These are phyloP conservation scores for Ilyonectria sp. DNA, from an alignment of 2,329 filamentous ascomycete species.

Conservation along the genomic window DNA sequence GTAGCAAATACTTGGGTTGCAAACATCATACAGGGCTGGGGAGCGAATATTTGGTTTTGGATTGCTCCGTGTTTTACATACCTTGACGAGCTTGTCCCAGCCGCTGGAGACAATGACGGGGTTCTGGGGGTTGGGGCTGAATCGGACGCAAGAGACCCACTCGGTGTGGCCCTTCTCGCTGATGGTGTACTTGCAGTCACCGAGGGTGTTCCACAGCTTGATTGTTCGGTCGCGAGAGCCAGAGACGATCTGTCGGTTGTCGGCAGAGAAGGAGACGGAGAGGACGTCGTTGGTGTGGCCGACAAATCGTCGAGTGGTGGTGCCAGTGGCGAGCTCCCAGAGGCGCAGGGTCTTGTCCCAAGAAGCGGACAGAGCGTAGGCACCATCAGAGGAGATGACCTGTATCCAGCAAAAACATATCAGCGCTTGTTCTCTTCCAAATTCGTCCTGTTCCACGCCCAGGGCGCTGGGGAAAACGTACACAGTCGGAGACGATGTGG, in stretches of 20 bases:
- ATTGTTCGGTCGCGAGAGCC: slow-evolving; percentile 98
- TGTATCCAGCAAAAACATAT: slow-evolving; percentile 57
- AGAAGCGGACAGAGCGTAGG: slow-evolving; percentile 97
- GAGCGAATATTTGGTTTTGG: background rate
- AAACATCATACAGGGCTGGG: slow-evolving; percentile 82
- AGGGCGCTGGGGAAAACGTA: slow-evolving; percentile 69
- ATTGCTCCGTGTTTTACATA: slow-evolving; percentile 67
- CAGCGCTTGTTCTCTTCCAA: slow-evolving; percentile 37
- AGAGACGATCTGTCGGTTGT: slow-evolving; percentile 99
- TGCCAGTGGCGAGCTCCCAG: slow-evolving; percentile 98
- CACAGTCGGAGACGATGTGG: slow-evolving; percentile 99
- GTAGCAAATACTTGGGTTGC: slow-evolving; percentile 99
- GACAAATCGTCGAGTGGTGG: slow-evolving; percentile 97
- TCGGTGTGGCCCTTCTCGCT: slow-evolving; percentile 99
- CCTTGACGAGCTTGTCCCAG: slow-evolving; percentile 99
- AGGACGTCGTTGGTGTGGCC: slow-evolving; percentile 99
- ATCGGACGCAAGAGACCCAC: slow-evolving; percentile 99
- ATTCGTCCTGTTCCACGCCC: slow-evolving; percentile 4
- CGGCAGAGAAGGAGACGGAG: slow-evolving; percentile 99
- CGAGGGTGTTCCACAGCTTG: slow-evolving; percentile 99
- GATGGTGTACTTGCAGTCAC: slow-evolving; percentile 99
- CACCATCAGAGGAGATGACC: slow-evolving; percentile 99
- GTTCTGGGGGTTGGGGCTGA: slow-evolving; percentile 99
- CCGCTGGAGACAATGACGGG: slow-evolving; percentile 98
- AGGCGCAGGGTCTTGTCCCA: slow-evolving; percentile 99